Conservation (phyloP, 345 rosid species). For the Adansonia digitata region DNA sequence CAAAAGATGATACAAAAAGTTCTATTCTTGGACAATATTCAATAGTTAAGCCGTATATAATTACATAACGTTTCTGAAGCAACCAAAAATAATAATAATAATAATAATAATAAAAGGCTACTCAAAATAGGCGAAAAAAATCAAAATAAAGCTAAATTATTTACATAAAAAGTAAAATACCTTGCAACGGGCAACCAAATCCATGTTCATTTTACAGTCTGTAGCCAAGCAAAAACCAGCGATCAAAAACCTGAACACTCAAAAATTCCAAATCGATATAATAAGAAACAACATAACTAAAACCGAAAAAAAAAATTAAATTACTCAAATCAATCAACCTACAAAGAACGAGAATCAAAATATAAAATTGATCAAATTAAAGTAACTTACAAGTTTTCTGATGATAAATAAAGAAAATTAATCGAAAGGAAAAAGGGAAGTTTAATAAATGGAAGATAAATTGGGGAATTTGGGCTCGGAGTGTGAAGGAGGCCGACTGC, state of each 20-base stretch:
- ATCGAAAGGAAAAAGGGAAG: background rate
- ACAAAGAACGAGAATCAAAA: constrained; percentile 18
- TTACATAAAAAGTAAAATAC: constrained; percentile 27
- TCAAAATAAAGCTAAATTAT: background rate
- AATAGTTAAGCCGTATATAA: background rate
- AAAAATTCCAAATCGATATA: constrained; percentile 41
- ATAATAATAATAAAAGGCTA: background rate
- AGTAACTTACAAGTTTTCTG: constrained; percentile 12
- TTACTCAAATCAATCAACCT: constrained; percentile 11
- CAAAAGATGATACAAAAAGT: background rate
- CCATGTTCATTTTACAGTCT: constrained; percentile 51
- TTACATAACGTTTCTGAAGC: background rate
- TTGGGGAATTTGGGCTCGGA: constrained; percentile 38
- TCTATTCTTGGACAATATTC: background rate
- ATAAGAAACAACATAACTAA: constrained; percentile 5
- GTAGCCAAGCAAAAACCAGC: constrained; percentile 19
- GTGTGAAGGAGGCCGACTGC: constrained; percentile 29
- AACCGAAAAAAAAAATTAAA: background rate
- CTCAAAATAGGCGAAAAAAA: background rate
- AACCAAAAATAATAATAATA: background rate
- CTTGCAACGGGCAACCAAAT: constrained; percentile 75
- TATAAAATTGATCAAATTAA: constrained; percentile 2
- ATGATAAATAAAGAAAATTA: background rate
- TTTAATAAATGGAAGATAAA: constrained; percentile 12
- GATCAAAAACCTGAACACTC: constrained; percentile 24